Percentiles rank a stretch among this genome's conserved stretches.
Conservation (phyloP, 106 monocot species). For the Dendrobium officinale region DNA sequence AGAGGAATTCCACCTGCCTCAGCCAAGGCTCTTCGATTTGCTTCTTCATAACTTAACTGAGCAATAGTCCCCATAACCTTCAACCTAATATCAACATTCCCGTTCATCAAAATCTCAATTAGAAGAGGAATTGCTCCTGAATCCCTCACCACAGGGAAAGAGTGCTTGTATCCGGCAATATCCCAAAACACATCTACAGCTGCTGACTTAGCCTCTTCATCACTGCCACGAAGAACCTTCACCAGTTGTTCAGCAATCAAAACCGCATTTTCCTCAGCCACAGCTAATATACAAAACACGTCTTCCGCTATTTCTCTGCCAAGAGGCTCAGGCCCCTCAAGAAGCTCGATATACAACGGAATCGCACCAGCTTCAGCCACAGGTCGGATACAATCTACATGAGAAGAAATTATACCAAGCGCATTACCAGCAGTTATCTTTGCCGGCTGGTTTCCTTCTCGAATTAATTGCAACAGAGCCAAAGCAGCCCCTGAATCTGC, state of each 20-base stretch:
- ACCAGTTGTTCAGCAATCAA: constrained; percentile 28
- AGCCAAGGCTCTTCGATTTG: constrained; percentile 25
- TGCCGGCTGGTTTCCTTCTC: constrained; percentile 17
- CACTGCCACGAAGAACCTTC: constrained; percentile 28
- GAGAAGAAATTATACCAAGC: constrained; percentile 38
- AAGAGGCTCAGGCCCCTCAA: constrained; percentile 20
- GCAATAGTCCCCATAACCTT: constrained; percentile 28
- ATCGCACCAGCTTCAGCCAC: constrained; percentile 31
- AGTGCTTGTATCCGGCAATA: constrained; percentile 34
- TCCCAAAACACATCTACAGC: constrained; percentile 48
- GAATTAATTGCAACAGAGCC: constrained; percentile 24
- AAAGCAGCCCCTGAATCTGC: constrained; percentile 22
- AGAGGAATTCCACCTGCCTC: constrained; percentile 35
- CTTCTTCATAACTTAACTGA: constrained; percentile 37
- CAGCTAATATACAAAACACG: constrained; percentile 41
- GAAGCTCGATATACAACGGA: constrained; percentile 36
- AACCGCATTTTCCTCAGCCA: constrained; percentile 33
- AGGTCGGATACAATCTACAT: constrained; percentile 24
- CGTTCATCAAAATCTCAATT: constrained; percentile 22
- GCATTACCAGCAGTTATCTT: constrained; percentile 38
- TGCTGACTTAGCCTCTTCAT: constrained; percentile 33
- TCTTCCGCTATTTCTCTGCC: constrained; percentile 56
- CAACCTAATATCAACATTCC: constrained; percentile 19
- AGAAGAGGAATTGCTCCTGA: constrained; percentile 36
- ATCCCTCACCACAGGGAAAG: constrained; percentile 19